Base-by-base conservation (phyloP, 331 rosid genomes). In the Stylosanthes scabra region DNA sequence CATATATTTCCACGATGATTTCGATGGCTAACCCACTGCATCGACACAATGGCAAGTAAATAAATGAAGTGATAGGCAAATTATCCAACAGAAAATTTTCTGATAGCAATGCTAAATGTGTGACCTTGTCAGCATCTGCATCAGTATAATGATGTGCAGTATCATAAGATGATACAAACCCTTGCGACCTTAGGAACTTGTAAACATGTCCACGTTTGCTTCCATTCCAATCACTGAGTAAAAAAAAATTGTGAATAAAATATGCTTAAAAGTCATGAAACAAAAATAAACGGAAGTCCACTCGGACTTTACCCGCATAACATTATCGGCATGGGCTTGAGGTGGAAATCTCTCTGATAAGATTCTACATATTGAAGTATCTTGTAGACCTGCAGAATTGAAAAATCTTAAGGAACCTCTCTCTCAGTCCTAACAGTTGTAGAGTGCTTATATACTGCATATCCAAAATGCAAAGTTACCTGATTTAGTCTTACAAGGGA, bases 161-260 rank as follows among this genome's bases (percentile, higher is more conserved):
- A 80, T 95, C 99, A 71, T 95, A 95, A 8, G 99, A 90, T 12
- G 99, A 95, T 65, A 78, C 92, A 80, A 95, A 95, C 46, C 99
- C 99, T 58, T 88, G 97, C 15, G 97, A 90, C 83, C 99, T 81
- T 67, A 95, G 86, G 82, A 95, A 95, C 85, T 87, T 86, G 88
- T 95, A 95, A 51, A 95, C 96, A 78, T 95, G 92, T 49, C 99
- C 99, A n/a, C 99, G 90, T 78, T 95, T 95, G 88, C 97, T 90
- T 80, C 99, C 99, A 11, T 95, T 95, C 99, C 99, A 95, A 64
- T 95, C 99, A 77, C 99, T 95, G 85, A 65, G 62, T 66, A n/a
- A 71, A 75, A 50, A 77, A 60, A 39, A 13, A 45, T 57, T 11
- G 59, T 11, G 11, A 50, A 81, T 51, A 46, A 41, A 68, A 37